These are phyloP conservation scores for Acanthamoeba healyi DNA, from an alignment of 208 protist species.

Conservation along the genomic window DNA sequence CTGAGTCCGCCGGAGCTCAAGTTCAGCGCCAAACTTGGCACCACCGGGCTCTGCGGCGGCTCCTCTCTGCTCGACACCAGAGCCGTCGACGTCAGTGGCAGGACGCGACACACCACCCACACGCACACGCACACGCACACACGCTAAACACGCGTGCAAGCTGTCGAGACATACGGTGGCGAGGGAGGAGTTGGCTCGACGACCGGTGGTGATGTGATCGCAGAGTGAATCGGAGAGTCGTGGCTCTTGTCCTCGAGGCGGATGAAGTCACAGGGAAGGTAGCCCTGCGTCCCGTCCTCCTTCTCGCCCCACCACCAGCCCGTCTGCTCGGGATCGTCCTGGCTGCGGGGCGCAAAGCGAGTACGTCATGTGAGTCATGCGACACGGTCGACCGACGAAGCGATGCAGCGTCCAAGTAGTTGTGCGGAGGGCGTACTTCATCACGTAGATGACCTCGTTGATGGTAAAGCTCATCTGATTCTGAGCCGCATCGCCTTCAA, in stretches of 20 bases:
- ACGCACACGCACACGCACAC: no score
- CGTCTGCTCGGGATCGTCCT: slow-evolving; percentile 14
- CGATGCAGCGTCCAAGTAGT: no score
- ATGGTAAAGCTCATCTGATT: not conserved
- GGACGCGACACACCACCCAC: no score
- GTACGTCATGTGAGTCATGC: not conserved
- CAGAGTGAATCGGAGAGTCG: no score
- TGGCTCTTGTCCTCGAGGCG: not conserved
- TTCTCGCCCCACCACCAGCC: slow-evolving; percentile 58
- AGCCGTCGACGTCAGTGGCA: no score
- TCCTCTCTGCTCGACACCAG: no score
- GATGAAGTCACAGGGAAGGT: not conserved
- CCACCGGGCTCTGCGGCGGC: no score
- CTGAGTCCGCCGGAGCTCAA: no score
- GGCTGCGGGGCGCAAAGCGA: not conserved
- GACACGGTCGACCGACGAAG: not conserved
- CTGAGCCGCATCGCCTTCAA: not conserved
- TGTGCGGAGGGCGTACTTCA: not conserved
- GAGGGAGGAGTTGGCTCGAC: not conserved
- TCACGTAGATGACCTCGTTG: not conserved
- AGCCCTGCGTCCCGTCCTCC: slow-evolving; percentile 24
- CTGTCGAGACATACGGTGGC: no score
- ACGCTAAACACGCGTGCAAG: no score
- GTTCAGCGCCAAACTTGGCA: no score
- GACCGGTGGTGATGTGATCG: no score